Evolutionary conservation across 2,329 filamentous ascomycete species (phyloP).

Genomic region (Pestalotiopsis sp.): DNA sequence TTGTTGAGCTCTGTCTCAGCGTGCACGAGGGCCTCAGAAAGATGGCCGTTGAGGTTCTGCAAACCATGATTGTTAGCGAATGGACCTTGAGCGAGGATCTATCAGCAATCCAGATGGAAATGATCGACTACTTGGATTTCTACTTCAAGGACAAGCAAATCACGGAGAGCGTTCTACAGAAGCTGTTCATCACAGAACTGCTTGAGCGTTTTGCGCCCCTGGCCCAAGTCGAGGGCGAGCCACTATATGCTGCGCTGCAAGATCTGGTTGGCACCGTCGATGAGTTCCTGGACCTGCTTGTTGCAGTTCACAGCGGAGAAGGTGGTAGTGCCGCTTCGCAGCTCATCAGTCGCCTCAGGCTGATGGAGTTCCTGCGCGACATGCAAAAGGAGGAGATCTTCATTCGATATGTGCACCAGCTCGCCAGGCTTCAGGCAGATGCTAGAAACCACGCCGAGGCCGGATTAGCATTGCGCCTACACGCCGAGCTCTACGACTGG

Average conservation of each 20-base stretch:
- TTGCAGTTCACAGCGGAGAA: constrained; percentile 83
- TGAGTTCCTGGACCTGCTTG: constrained; percentile 87
- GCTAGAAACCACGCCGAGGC: constrained; percentile 84
- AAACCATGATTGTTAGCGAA: constrained; percentile 98
- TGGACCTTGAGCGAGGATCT: constrained; percentile 96
- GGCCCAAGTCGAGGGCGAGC: constrained; percentile 67
- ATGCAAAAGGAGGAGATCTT: constrained; percentile 98
- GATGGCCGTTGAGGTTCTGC: constrained; percentile 90
- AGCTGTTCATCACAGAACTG: constrained; percentile 87
- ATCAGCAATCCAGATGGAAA: constrained; percentile 88
- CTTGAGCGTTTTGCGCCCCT: constrained; percentile 78
- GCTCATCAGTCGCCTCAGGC: constrained; percentile 83
- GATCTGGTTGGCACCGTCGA: constrained; percentile 84
- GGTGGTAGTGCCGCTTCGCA: constrained; percentile 74
- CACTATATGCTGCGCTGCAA: constrained; percentile 74
- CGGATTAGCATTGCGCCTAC: constrained; percentile 83
- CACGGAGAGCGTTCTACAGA: constrained; percentile 88
- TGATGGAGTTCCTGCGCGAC: constrained; percentile 96
- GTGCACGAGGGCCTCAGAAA: constrained; percentile 89
- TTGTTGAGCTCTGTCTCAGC: constrained; percentile 91
- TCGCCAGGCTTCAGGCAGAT: constrained; percentile 76
- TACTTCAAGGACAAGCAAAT: constrained; percentile 89
- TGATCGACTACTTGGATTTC: constrained; percentile 90
- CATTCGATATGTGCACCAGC: constrained; percentile 91
- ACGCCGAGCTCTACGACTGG: constrained; percentile 93